These are phyloP conservation scores for Septoria petroselini DNA, from an alignment of 2,329 filamentous ascomycete species.

Conservation along the genomic window DNA sequence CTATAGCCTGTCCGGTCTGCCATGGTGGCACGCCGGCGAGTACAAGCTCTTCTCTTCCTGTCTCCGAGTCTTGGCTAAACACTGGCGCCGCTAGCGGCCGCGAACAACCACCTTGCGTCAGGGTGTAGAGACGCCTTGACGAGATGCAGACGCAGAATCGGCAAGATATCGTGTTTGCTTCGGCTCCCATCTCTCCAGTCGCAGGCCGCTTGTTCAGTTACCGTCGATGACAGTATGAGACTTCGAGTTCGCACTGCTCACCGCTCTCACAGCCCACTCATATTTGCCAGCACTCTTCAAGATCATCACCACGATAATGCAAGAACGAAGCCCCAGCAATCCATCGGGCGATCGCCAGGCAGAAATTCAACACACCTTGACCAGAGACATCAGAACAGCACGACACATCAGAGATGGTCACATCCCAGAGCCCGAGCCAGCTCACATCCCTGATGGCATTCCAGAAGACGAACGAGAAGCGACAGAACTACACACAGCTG, in stretches of 20 bases:
- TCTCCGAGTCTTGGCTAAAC: neutral
- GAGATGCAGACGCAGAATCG: too few species aligned
- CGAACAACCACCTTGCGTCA: too few species aligned
- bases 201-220: too few species aligned
- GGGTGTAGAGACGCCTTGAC: too few species aligned
- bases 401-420: neutral
- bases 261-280: too few species aligned
- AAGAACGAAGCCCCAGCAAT: neutral
- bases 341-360: neutral
- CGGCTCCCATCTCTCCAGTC: too few species aligned
- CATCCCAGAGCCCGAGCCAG: slow-evolving; percentile 31
- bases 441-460: slow-evolving; percentile 22
- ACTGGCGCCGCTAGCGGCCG: neutral
- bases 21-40: too few species aligned
- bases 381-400: neutral
- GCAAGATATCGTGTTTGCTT: too few species aligned
- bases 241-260: too few species aligned
- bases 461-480: slow-evolving; percentile 36
- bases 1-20: too few species aligned
- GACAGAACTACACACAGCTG: slow-evolving; percentile 30
- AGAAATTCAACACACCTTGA: neutral
- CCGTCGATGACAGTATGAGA: too few species aligned
- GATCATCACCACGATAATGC: neutral
- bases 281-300: neutral
- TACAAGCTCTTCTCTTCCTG: too few species aligned